phyloP scores from a whole-genome alignment of 345 rosid genomes.

The Lepidium sativum region DNA sequence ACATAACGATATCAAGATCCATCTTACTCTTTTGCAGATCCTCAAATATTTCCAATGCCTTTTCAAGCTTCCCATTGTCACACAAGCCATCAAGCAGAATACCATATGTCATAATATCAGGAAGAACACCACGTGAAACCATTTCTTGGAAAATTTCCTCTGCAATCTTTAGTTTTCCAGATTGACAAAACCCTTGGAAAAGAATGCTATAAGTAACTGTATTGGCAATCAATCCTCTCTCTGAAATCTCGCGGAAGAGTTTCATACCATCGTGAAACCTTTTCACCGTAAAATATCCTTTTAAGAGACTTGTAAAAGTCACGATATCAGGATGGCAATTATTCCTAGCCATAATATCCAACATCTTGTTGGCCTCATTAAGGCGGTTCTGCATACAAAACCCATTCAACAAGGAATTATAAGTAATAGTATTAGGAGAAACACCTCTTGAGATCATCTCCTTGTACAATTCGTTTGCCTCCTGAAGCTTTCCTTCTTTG shows the following conservation, averaged over 20 bases:
- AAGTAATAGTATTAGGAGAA: constrained; percentile 11
- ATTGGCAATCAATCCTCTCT: constrained; percentile 3
- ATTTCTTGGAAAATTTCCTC: constrained; percentile 4
- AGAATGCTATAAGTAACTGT: constrained; percentile 15
- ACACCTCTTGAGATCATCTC: constrained; percentile 24
- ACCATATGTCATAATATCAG: constrained; percentile 7
- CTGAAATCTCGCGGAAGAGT: constrained; percentile 5
- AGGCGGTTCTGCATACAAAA: constrained; percentile 19
- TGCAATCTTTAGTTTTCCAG: not conserved
- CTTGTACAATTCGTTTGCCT: constrained; percentile 21
- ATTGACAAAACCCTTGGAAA: constrained; percentile 12
- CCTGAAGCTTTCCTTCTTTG: constrained; percentile 12
- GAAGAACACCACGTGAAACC: not conserved
- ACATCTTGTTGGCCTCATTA: constrained; percentile 12
- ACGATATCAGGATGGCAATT: not conserved
- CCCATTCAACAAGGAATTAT: constrained; percentile 29
- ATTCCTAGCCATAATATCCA: constrained; percentile 16
- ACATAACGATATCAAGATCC: constrained; percentile 8
- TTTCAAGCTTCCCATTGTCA: constrained; percentile 6
- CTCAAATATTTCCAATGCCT: not conserved
- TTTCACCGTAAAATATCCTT: constrained; percentile 6
- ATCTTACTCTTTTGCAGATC: constrained; percentile 4
- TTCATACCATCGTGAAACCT: not conserved
- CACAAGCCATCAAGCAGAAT: constrained; percentile 17
- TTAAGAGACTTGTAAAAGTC: constrained; percentile 15